Percentiles rank a stretch among this genome's conserved stretches.
Conservation (phyloP, 352 stramenopile species). For the Pythium apleroticum region DNA sequence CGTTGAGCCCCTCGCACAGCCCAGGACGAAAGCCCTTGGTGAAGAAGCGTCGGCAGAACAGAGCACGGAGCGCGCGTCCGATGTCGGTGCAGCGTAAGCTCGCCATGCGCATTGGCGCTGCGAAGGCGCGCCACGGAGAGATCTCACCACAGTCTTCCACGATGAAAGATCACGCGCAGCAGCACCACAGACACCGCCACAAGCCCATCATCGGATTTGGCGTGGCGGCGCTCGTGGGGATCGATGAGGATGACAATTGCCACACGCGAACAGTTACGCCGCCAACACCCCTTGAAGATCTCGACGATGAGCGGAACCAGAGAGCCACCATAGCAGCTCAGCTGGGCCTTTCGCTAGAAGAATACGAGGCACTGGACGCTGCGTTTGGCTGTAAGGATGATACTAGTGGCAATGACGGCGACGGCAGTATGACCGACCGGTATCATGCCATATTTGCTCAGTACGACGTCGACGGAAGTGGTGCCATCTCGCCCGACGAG, state of each 20-base stretch:
- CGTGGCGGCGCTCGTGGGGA: neutral
- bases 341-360: slow-evolving; percentile 63
- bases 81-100: slow-evolving; percentile 41
- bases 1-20: slow-evolving; percentile 24
- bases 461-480: slow-evolving; percentile 80
- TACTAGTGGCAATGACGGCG: slow-evolving; percentile 7
- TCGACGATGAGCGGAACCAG: slow-evolving; percentile 53
- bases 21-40: neutral
- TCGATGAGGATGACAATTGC: neutral
- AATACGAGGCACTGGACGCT: slow-evolving; percentile 66
- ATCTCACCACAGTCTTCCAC: slow-evolving; percentile 14
- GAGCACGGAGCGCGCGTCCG: slow-evolving; percentile 16
- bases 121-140: slow-evolving; percentile 31
- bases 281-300: slow-evolving; percentile 32
- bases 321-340: slow-evolving; percentile 51
- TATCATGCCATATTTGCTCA: slow-evolving; percentile 66
- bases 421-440: slow-evolving; percentile 35
- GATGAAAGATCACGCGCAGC: neutral
- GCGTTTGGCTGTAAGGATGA: slow-evolving; percentile 38
- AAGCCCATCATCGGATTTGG: neutral
- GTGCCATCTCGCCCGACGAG: slow-evolving; percentile 71
- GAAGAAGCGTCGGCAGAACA: slow-evolving; percentile 1
- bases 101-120: slow-evolving; percentile 42
- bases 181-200: slow-evolving; percentile 10
- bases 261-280: slow-evolving; percentile 2